phyloP scores from a whole-genome alignment of 2,329 filamentous ascomycete species.

The Aspergillus chevalieri region DNA sequence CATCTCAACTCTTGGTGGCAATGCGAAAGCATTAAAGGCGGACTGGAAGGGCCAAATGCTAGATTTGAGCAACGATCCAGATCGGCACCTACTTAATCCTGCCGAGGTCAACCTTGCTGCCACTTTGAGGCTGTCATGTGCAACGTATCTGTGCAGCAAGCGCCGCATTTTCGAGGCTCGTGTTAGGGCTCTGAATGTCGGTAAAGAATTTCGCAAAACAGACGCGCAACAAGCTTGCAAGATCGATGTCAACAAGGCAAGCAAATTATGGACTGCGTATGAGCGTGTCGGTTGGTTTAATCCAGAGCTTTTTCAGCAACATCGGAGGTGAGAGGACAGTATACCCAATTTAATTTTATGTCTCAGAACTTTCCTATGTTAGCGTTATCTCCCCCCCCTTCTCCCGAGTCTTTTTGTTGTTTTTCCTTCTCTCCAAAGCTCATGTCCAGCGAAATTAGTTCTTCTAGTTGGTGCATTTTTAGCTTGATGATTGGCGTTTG shows the following conservation, averaged over 20 bases:
- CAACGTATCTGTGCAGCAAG: slow-evolving; percentile 88
- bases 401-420: neutral
- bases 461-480: neutral
- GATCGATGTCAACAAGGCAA: slow-evolving; percentile 97
- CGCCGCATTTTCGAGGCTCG: slow-evolving; percentile 79
- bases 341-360: neutral
- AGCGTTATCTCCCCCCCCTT: neutral
- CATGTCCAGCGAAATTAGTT: neutral
- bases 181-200: slow-evolving; percentile 58
- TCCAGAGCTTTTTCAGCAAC: slow-evolving; percentile 43
- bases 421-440: neutral
- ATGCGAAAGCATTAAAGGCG: slow-evolving; percentile 67
- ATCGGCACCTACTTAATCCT: slow-evolving; percentile 64
- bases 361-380: neutral
- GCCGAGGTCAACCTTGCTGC: slow-evolving; percentile 73
- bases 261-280: slow-evolving; percentile 83
- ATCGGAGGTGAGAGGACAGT: slow-evolving; percentile 21
- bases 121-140: slow-evolving; percentile 74
- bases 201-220: slow-evolving; percentile 89
- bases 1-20: slow-evolving; percentile 57
- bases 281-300: slow-evolving; percentile 82
- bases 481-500: neutral
- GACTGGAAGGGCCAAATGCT: slow-evolving; percentile 81
- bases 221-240: slow-evolving; percentile 95
- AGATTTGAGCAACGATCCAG: slow-evolving; percentile 66